Evolutionary conservation across 129 eudicot genomes (phyloP), one percentile per base, ranked within the genome.

Genomic region (Saussurea involucrata): DNA sequence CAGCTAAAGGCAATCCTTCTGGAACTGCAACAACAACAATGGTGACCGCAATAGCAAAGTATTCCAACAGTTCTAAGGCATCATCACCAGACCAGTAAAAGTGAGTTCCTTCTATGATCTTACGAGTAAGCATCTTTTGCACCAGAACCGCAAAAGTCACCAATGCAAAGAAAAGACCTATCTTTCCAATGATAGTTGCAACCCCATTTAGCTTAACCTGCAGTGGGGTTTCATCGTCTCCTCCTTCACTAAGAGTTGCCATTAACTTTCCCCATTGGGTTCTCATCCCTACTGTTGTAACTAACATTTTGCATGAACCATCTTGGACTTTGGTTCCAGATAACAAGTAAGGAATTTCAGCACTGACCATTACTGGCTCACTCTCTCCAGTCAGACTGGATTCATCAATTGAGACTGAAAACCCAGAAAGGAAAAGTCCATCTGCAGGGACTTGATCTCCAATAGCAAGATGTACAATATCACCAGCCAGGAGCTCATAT

Each of bases 391-490:
- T 95, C 78, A 95, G 74, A 76, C 99, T 95, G 24, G 97, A 95
- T 75, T 95, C 96, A 66, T 95, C 97, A 27, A 95, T 95, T 7
- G 94, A 57, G 68, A 95, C 87, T 31, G 97, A 85, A 83, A 92
- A 92, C 5, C 99, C 99, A 0, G 94, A 89, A 20, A 95, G 88
- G 78, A 95, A 95, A 58, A 95, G 97, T 17, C 99, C 99, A 79
- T 95, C 99, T 11, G 99, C 97, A 13, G 97, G 97, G 71, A 92
- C 99, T 78, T 95, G 99, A 63, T 95, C 99, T 21, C 99, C 99
- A 28, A 92, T 95, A 3, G 90, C 87, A 44, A 95, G 92, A 81
- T 95, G 97, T 40, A 95, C 92, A 24, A 95, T 89, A 82, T 95
- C 99, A 31, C 99, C 99, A 6, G 95, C 86, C 1, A 95, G 81